Conservation (phyloP, 1,139 yeast genomes). For the Yamadazyma kanchanaburiensis region DNA sequence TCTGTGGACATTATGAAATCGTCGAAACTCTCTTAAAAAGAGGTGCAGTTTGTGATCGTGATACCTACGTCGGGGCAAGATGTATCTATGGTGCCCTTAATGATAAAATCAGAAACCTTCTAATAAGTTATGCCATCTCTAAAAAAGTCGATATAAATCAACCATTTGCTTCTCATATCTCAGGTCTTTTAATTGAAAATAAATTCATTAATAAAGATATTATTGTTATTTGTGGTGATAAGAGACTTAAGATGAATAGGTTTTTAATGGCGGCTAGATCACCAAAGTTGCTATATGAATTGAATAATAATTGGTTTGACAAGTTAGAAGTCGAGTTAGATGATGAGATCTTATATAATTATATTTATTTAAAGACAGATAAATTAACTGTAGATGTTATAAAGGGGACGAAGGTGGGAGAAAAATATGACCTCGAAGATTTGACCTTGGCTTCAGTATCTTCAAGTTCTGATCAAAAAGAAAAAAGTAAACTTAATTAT, state of each 20-base stretch:
- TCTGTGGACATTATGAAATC: conserved; percentile 69
- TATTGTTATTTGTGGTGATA: conserved; percentile 31
- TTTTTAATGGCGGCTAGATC: conserved; percentile 42
- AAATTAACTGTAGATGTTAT: conserved; percentile 17
- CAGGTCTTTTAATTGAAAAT: conserved; percentile 41
- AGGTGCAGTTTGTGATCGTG: conserved; percentile 78
- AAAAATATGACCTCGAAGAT: conserved; percentile 6
- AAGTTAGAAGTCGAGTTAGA: conserved; percentile 22
- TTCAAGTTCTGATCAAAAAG: conserved; percentile 18
- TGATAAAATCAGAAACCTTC: conserved; percentile 56
- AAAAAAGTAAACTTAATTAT: conserved; percentile 40
- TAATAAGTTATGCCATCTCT: conserved; percentile 62
- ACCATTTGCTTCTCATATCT: conserved; percentile 71
- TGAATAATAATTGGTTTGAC: conserved; percentile 23
- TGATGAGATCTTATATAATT: conserved; percentile 19
- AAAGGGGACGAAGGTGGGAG: conserved; percentile 5
- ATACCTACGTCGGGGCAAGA: conserved; percentile 76
- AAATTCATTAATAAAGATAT: conserved; percentile 9
- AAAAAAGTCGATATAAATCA: conserved; percentile 67
- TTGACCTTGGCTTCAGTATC: conserved; percentile 16
- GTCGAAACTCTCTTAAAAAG: conserved; percentile 55
- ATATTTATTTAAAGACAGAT: conserved; percentile 47
- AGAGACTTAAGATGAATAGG: conserved; percentile 30
- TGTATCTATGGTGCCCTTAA: conserved; percentile 77
- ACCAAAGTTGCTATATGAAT: conserved; percentile 21